Percentiles rank a stretch among this genome's conserved stretches.
phyloP scores from a whole-genome alignment of 2,329 filamentous ascomycete genomes.

The Penicillium sp. region DNA sequence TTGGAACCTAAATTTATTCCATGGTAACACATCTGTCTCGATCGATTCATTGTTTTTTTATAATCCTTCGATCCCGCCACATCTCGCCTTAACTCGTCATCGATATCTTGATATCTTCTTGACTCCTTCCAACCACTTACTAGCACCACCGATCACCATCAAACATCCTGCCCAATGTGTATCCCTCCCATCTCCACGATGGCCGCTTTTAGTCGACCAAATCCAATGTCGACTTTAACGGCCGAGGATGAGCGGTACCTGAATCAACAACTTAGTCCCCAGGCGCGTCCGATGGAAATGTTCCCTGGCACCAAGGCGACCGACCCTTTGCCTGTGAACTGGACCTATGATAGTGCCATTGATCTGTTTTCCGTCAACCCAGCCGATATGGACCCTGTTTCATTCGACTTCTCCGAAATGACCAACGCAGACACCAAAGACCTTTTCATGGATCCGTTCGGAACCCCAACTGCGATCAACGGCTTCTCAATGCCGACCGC shows the following conservation, averaged over 20 bases:
- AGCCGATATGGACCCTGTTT: conserved; percentile 34
- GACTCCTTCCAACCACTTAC: background rate
- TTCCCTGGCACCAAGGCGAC: conserved; percentile 26
- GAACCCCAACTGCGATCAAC: conserved; percentile 33
- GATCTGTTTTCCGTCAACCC: conserved; percentile 40
- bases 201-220: conserved; percentile 25
- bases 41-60: conserved; percentile 7
- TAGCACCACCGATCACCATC: background rate
- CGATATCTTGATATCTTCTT: conserved; percentile 4
- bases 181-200: conserved; percentile 6
- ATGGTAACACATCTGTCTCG: conserved; percentile 10
- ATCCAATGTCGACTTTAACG: conserved; percentile 19
- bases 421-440: conserved; percentile 35
- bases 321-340: conserved; percentile 41
- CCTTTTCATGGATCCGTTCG: conserved; percentile 36
- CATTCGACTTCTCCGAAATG: conserved; percentile 37
- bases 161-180: conserved; percentile 1
- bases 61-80: background rate
- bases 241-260: conserved; percentile 24
- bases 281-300: conserved; percentile 26
- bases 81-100: background rate
- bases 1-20: conserved; percentile 12
- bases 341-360: conserved; percentile 40
- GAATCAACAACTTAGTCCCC: conserved; percentile 26
- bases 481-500: conserved; percentile 36